phyloP scores from a whole-genome alignment of 805 yeast genomes.

The Teunomyces kruisii region DNA sequence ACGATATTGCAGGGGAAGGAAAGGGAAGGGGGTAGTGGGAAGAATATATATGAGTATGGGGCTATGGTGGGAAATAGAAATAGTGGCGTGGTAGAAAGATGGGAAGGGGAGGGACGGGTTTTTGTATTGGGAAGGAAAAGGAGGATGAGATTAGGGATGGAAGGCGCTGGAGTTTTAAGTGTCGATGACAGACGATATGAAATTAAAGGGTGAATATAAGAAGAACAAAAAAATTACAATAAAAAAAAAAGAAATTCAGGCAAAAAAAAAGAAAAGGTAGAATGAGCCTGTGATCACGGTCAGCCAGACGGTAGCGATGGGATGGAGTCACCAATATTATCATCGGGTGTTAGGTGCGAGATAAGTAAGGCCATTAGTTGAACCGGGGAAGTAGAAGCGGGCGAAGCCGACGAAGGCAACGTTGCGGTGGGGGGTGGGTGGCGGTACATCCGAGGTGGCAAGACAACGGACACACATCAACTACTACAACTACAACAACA shows the following conservation, averaged over 20 bases:
- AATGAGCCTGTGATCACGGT: conserved; percentile 3
- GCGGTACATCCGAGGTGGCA: no score
- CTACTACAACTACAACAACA: no score
- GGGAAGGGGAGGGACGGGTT: not conserved
- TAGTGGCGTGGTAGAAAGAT: not conserved
- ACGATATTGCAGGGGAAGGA: not conserved
- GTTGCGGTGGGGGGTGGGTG: no score
- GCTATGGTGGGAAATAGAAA: not conserved
- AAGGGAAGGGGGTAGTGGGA: not conserved
- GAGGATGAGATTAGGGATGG: conserved; percentile 1
- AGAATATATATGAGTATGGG: not conserved
- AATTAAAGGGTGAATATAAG: conserved; percentile 7
- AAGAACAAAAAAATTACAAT: conserved; percentile 2
- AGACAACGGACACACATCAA: no score
- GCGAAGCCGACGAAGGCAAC: no score
- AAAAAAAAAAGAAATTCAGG: not conserved
- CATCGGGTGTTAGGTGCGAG: no score
- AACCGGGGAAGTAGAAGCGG: no score
- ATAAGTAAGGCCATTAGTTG: not conserved
- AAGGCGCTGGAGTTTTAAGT: conserved; percentile 4
- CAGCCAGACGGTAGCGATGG: conserved; percentile 1
- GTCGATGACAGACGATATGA: conserved; percentile 5
- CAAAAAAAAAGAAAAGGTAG: conserved; percentile 2
- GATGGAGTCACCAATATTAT: conserved; percentile 1
- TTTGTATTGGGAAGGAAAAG: not conserved